Conservation (phyloP, 306 rosid species). For the Rosa rugosa region DNA sequence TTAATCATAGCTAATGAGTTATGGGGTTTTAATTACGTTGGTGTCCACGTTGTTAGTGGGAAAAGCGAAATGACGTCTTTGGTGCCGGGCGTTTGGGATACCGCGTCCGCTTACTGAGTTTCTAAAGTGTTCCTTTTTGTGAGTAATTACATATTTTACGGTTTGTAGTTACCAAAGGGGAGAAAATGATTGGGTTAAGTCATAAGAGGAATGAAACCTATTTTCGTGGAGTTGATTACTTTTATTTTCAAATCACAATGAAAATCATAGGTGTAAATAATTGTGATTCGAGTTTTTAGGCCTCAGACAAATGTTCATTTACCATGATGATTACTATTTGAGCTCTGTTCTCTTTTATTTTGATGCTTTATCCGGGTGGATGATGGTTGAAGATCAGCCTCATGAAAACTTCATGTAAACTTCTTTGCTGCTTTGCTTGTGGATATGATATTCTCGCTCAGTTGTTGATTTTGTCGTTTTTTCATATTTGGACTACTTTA, state of each 20-base stretch:
- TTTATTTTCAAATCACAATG: too few relatives aligned
- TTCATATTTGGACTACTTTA: not conserved
- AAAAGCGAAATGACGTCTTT: not conserved
- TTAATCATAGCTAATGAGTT: not conserved
- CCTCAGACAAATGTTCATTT: not conserved
- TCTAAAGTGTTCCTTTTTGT: not conserved
- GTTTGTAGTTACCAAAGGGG: too few relatives aligned
- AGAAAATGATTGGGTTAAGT: too few relatives aligned
- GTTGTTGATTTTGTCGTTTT: not conserved
- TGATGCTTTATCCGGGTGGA: too few relatives aligned
- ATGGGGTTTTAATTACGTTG: not conserved
- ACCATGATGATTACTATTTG: not conserved
- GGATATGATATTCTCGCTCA: not conserved
- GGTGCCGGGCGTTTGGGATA: slow-evolving; percentile 3
- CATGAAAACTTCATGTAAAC: too few relatives aligned
- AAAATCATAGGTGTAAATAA: too few relatives aligned
- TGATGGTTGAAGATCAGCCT: too few relatives aligned
- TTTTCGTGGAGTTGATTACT: too few relatives aligned
- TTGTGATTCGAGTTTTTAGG: not conserved
- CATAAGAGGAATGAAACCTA: too few relatives aligned
- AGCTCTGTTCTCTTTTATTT: not conserved
- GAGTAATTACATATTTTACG: too few relatives aligned
- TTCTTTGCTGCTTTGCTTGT: not conserved
- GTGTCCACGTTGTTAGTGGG: not conserved
- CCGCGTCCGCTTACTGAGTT: slow-evolving; percentile 1